Conservation (phyloP, 1,139 yeast genomes). For the Petasospora rhodanensis region DNA sequence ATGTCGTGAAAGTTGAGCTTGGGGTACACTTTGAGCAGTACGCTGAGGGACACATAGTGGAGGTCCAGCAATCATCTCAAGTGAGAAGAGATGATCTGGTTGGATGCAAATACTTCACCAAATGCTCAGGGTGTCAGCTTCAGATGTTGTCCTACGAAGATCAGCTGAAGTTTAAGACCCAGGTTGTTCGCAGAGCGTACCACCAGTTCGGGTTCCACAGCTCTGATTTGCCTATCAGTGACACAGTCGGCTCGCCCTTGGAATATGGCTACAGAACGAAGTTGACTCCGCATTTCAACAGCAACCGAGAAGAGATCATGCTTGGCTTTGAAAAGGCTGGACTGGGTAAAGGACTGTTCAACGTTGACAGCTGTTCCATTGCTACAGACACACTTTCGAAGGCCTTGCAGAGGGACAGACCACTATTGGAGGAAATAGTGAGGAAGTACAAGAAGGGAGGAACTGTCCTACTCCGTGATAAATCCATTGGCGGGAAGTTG, state of each 20-base stretch:
- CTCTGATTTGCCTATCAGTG: constrained; percentile 44
- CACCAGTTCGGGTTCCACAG: constrained; percentile 49
- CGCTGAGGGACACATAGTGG: constrained; percentile 59
- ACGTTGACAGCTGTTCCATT: constrained; percentile 77
- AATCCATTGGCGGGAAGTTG: constrained; percentile 33
- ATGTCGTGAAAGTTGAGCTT: constrained; percentile 52
- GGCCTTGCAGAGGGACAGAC: constrained; percentile 59
- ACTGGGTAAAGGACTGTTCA: constrained; percentile 61
- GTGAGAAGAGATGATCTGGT: constrained; percentile 42
- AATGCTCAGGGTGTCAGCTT: constrained; percentile 79
- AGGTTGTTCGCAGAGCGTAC: constrained; percentile 66
- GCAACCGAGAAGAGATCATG: constrained; percentile 37
- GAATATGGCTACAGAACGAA: constrained; percentile 70
- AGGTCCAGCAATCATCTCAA: constrained; percentile 38
- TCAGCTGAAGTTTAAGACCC: constrained; percentile 58
- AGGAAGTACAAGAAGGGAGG: constrained; percentile 62
- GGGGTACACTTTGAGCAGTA: constrained; percentile 60
- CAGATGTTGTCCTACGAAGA: constrained; percentile 62
- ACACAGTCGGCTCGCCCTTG: constrained; percentile 66
- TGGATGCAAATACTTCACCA: constrained; percentile 58
- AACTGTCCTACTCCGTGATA: constrained; percentile 68
- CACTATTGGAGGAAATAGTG: constrained; percentile 38
- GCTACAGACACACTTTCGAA: constrained; percentile 64
- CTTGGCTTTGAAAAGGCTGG: constrained; percentile 54
- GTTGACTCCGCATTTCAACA: constrained; percentile 80